A percentile compares a stretch with the other conserved stretches of the same genome.
Evolutionary conservation across 2,329 filamentous ascomycete species (phyloP).

Genomic region (Xenosphaeropsis pyriputrescens): DNA sequence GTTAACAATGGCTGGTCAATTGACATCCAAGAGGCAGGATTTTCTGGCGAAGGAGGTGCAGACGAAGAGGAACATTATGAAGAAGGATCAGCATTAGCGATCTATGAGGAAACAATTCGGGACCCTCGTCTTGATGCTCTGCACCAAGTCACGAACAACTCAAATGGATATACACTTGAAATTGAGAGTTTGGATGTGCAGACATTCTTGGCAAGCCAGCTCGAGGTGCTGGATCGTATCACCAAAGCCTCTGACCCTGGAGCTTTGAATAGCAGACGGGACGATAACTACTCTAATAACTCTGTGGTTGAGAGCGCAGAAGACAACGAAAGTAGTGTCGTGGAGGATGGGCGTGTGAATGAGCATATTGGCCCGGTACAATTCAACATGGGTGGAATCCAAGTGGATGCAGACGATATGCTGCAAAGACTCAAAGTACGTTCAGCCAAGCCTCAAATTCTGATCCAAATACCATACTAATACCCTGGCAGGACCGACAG

Average conservation of each 20-base stretch:
- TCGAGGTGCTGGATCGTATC: conserved; percentile 56
- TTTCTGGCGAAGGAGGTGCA: conserved; percentile 18
- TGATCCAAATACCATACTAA: conserved; percentile 1
- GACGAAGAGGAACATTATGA: conserved; percentile 6
- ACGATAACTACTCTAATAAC: not conserved
- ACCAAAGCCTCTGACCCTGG: conserved; percentile 38
- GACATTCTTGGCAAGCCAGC: conserved; percentile 60
- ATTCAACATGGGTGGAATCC: conserved; percentile 97
- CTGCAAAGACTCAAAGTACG: conserved; percentile 69
- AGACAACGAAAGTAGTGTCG: conserved; percentile 4
- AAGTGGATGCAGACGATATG: conserved; percentile 91
- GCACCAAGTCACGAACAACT: conserved; percentile 34
- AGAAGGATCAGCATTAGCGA: conserved; percentile 45
- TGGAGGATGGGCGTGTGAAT: conserved; percentile 14
- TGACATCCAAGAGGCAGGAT: conserved; percentile 52
- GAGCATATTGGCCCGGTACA: conserved; percentile 90
- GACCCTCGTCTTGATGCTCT: conserved; percentile 54
- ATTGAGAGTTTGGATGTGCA: conserved; percentile 62
- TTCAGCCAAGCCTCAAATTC: not conserved
- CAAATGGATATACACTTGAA: conserved; percentile 24
- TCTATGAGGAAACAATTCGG: conserved; percentile 68
- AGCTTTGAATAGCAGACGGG: conserved; percentile 10
- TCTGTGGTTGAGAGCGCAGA: conserved; percentile 7
- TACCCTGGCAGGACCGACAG: conserved; percentile 16
- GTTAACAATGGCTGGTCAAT: conserved; percentile 76